Evolutionary conservation across 2,329 filamentous ascomycete genomes (phyloP), one percentile per base, ranked within the genome.

Genomic region (Ilyonectria sp.): DNA sequence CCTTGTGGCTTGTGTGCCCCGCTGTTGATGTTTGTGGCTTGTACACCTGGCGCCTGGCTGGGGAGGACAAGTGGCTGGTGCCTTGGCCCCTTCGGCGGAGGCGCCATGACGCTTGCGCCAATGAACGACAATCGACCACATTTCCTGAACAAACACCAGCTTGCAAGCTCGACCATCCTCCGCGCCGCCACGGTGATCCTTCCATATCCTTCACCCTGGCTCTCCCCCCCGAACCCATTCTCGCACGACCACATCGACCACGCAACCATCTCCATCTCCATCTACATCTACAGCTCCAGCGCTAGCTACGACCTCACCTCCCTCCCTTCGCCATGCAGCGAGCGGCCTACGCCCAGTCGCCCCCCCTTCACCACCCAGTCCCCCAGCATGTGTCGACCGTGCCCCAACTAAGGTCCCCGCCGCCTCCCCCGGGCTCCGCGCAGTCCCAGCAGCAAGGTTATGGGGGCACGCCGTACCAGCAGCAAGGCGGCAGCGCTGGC

Each of bases 351-450:
- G 90, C 90, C 81, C 93, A 95, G 78, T 97, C 94, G 79, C 95
- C 95, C 79, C 95, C 95, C 73, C 91, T 98, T 75, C 96, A 98
- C 83, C 96, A 98, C 81, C 96, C 96, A 65, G 94, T 98, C 66
- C 96, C 96, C 69, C 96, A 99, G 83, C 96, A 99, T 87, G 95
- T 98, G 77, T 98, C 96, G 79, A 97, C 95, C 65, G 96, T 99
- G 56, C 96, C 96, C 50, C 96, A 98, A 84, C 91, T 99, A 80
- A 92, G 97, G 82, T 98, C 96, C 65, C 96, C 96, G 68, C 95
- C 93, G 65, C 93, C 94, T 69, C 95, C 94, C 58, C 89, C 90
- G 43, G 87, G 87, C 65, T 91, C 90, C 72, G 90, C 91, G 64
- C 92, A 93, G 77, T 88, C 90, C 40, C 89, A 90, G 74, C 87